Conservation (phyloP, 495 filamentous ascomycete genomes). For the Penicillium herquei region DNA sequence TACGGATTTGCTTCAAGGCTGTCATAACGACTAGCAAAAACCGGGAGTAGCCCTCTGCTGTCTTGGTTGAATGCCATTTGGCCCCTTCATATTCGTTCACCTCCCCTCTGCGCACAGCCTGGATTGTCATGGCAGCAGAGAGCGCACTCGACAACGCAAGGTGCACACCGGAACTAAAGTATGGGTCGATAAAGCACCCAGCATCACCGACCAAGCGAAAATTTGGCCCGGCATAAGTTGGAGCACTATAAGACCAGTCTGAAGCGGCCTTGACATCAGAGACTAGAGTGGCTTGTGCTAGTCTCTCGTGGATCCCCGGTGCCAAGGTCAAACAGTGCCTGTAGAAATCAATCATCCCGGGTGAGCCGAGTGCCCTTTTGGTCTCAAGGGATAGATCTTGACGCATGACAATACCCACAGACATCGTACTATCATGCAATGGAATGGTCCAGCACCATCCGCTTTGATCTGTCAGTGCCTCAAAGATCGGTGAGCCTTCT, state of each 20-base stretch:
- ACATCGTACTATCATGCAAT: slow-evolving; percentile 32
- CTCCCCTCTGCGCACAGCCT: slow-evolving; percentile 32
- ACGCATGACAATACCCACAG: slow-evolving; percentile 35
- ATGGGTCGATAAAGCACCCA: slow-evolving; percentile 45
- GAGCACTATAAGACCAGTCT: slow-evolving; percentile 46
- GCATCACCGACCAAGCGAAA: slow-evolving; percentile 41
- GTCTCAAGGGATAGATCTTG: slow-evolving; percentile 26
- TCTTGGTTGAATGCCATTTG: slow-evolving; percentile 47
- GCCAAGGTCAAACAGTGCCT: slow-evolving; percentile 29
- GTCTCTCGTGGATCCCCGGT: slow-evolving; percentile 23
- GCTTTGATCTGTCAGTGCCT: slow-evolving; percentile 24
- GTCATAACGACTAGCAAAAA: slow-evolving; percentile 50
- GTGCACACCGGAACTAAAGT: slow-evolving; percentile 49
- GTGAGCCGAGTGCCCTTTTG: slow-evolving; percentile 26
- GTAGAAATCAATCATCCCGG: slow-evolving; percentile 37
- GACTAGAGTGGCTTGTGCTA: slow-evolving; percentile 27
- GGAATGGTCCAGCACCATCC: slow-evolving; percentile 38
- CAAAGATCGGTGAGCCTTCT: slow-evolving; percentile 33
- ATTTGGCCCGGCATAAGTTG: slow-evolving; percentile 33
- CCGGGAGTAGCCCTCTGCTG: slow-evolving; percentile 46
- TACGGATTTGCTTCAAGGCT: slow-evolving; percentile 43
- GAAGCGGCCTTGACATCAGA: slow-evolving; percentile 38
- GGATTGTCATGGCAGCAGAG: slow-evolving; percentile 44
- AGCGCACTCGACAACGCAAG: slow-evolving; percentile 45
- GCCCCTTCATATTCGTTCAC: slow-evolving; percentile 37